Evolutionary conservation across 192 early-diverging fungal species (phyloP).

Genomic region (Coemansia sp.): DNA sequence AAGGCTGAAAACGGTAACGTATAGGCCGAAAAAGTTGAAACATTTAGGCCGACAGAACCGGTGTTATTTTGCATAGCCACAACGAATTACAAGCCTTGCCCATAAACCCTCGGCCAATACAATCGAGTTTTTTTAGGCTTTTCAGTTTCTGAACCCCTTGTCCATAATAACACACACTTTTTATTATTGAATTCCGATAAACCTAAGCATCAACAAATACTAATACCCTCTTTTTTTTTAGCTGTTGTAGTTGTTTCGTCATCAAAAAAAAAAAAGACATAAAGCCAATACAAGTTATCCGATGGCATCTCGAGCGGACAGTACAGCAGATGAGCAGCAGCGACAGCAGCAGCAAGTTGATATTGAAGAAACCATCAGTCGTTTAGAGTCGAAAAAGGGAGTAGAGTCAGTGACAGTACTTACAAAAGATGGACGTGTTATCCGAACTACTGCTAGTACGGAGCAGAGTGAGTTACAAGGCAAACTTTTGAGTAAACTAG

Average conservation of each 20-base stretch:
- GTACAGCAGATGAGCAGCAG: neutral
- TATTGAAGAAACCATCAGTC: slow-evolving; percentile 92
- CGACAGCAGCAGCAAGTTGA: slow-evolving; percentile 49
- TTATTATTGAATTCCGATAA: no score
- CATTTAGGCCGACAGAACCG: no score
- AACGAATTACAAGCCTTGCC: neutral
- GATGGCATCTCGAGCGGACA: slow-evolving; percentile 4
- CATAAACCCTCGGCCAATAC: neutral
- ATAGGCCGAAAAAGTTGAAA: no score
- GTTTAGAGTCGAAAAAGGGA: slow-evolving; percentile 83
- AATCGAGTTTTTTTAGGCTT: neutral
- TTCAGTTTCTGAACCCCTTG: neutral
- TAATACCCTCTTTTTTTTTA: no score
- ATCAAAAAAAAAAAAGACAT: no score
- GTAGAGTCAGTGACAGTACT: slow-evolving; percentile 90
- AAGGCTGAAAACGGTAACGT: no score
- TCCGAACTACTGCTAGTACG: slow-evolving; percentile 82
- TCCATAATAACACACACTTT: no score
- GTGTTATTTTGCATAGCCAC: neutral
- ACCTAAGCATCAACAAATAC: no score
- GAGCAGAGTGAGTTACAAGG: slow-evolving; percentile 80
- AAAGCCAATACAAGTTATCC: neutral
- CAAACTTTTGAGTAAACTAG: slow-evolving; percentile 78
- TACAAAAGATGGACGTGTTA: slow-evolving; percentile 87
- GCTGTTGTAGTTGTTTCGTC: no score